Percentiles rank a stretch among this genome's conserved stretches.
phyloP scores from a whole-genome alignment of 352 stramenopile species.

The Ophiocytium majus region DNA sequence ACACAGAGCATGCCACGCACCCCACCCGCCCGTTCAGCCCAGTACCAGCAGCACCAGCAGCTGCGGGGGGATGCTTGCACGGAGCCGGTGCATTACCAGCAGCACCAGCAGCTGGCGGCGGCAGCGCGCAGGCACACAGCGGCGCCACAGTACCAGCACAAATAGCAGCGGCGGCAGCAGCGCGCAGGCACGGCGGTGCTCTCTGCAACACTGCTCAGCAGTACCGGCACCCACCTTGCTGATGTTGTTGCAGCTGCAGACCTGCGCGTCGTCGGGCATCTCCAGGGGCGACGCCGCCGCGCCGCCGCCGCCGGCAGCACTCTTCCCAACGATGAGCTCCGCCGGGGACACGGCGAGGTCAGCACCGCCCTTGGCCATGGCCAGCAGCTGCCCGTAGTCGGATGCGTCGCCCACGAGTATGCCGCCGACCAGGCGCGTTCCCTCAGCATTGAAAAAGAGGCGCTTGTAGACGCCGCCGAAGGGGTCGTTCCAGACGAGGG shows the following conservation, averaged over 20 bases:
- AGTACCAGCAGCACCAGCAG: too few relatives aligned
- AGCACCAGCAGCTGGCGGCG: too few relatives aligned
- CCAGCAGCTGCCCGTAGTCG: constrained; percentile 73
- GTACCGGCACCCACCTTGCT: constrained; percentile 55
- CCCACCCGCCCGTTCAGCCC: too few relatives aligned
- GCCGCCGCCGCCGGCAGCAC: not conserved
- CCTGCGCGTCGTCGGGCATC: constrained; percentile 61
- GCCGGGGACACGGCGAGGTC: constrained; percentile 63
- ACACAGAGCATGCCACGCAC: too few relatives aligned
- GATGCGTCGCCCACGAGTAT: constrained; percentile 84
- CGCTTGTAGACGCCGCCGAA: constrained; percentile 82
- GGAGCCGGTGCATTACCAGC: too few relatives aligned
- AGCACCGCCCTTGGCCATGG: constrained; percentile 66
- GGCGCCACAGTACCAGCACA: too few relatives aligned
- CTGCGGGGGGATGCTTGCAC: too few relatives aligned
- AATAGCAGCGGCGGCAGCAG: too few relatives aligned
- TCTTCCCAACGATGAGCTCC: constrained; percentile 63
- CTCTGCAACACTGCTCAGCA: too few relatives aligned
- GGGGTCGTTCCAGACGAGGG: constrained; percentile 81
- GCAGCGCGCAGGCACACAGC: too few relatives aligned
- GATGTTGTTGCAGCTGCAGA: constrained; percentile 89
- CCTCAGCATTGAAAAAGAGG: constrained; percentile 81
- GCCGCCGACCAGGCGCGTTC: constrained; percentile 66
- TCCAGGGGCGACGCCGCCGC: not conserved
- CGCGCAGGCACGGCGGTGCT: too few relatives aligned